A percentile compares a stretch with the other conserved stretches of the same genome.
These are phyloP conservation scores for Urtica urens DNA, from an alignment of 306 rosid species.

Conservation along the genomic window DNA sequence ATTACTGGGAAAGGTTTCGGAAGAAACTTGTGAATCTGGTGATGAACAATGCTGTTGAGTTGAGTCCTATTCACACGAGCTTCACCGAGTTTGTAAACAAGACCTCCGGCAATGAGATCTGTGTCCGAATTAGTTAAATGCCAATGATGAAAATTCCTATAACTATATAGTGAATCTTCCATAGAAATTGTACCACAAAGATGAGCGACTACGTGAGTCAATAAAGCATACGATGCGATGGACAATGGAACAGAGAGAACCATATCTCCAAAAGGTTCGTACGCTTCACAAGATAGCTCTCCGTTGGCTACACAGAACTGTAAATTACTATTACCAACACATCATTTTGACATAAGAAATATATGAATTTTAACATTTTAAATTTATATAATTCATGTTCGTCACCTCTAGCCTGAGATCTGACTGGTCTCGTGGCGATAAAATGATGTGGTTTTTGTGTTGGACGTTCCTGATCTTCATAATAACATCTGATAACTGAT, in stretches of 20 bases:
- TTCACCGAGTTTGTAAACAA: constrained; percentile 14
- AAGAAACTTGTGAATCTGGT: background rate
- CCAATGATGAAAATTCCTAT: background rate
- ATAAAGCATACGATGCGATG: constrained; percentile 14
- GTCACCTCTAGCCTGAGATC: constrained; percentile 12
- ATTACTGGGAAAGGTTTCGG: constrained; percentile 14
- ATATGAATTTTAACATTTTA: no score
- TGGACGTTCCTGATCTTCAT: constrained; percentile 11
- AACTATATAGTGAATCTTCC: background rate
- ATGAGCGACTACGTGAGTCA: constrained; percentile 14
- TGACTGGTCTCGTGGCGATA: constrained; percentile 15
- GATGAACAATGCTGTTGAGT: background rate
- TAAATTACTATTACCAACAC: no score
- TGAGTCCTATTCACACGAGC: constrained; percentile 12
- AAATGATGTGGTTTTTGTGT: constrained; percentile 12
- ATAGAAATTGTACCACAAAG: constrained; percentile 17
- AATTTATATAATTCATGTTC: no score
- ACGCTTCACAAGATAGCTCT: constrained; percentile 20
- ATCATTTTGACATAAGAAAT: no score
- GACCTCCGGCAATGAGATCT: constrained; percentile 16
- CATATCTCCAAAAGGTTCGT: constrained; percentile 16
- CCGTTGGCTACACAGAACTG: constrained; percentile 21
- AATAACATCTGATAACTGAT: constrained; percentile 16
- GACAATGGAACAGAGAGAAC: constrained; percentile 9
- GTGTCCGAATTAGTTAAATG: background rate